Evolutionary conservation across 2,329 filamentous ascomycete species (phyloP).

Genomic region (Curvularia hawaiiensis): DNA sequence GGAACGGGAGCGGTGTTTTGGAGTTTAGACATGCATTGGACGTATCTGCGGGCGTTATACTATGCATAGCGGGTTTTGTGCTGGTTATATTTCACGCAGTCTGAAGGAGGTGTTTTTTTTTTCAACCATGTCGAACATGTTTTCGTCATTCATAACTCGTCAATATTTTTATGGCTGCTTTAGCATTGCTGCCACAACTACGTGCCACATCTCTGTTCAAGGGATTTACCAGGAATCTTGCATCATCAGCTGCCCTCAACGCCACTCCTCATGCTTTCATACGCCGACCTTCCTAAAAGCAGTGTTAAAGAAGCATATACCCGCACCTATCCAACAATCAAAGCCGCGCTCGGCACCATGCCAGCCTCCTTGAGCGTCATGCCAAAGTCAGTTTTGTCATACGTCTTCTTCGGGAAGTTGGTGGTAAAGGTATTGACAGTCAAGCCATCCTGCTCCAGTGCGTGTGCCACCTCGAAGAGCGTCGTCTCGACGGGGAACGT

Average conservation of each 20-base stretch:
- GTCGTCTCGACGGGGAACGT: constrained; percentile 88
- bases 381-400: constrained; percentile 73
- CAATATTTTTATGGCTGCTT: background rate
- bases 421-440: constrained; percentile 78
- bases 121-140: background rate
- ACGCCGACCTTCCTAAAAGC: background rate
- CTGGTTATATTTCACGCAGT: background rate
- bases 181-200: background rate
- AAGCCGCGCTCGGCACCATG: constrained; percentile 84
- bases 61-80: background rate
- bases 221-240: constrained; percentile 5
- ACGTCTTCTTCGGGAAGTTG: constrained; percentile 87
- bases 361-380: constrained; percentile 93
- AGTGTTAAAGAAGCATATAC: background rate
- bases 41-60: background rate
- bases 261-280: background rate
- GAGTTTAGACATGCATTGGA: background rate
- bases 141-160: background rate
- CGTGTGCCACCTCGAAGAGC: constrained; percentile 86
- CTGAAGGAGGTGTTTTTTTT: too few relatives aligned
- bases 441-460: constrained; percentile 72
- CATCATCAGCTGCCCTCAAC: background rate
- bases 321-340: constrained; percentile 65
- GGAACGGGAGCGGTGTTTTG: background rate
- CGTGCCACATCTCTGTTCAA: background rate